These are phyloP conservation scores for Tetraselmis striata DNA, from an alignment of 139 green algal genomes.

Conservation along the genomic window DNA sequence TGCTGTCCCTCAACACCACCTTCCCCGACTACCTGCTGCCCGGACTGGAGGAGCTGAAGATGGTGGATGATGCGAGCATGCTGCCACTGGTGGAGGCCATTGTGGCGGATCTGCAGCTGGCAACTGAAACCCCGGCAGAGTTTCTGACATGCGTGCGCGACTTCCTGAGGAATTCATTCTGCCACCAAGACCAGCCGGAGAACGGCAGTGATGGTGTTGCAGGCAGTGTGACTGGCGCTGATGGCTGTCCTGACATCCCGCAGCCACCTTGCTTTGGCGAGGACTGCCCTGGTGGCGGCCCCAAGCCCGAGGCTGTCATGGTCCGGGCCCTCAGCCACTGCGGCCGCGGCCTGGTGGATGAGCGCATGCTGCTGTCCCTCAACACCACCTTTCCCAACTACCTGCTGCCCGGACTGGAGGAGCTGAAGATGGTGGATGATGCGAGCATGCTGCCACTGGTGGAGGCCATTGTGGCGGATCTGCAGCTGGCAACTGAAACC, in stretches of 20 bases:
- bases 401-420: not conserved
- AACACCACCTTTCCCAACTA: not conserved
- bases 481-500: not conserved
- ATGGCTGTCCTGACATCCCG: not conserved
- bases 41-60: not conserved
- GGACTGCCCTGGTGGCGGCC: not conserved
- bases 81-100: not conserved
- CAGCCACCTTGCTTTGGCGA: not conserved
- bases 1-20: not conserved
- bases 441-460: not conserved
- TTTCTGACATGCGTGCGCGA: not conserved
- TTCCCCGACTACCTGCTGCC: not conserved
- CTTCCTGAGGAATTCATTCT: too few relatives aligned
- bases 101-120: not conserved
- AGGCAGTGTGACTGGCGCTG: too few relatives aligned
- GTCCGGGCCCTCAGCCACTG: not conserved
- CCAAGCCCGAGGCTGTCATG: not conserved
- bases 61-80: not conserved
- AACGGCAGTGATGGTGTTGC: not conserved
- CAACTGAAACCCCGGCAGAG: not conserved
- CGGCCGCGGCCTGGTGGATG: not conserved
- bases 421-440: not conserved
- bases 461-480: not conserved
- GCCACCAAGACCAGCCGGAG: not conserved
- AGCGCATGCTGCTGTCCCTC: not conserved